Evolutionary conservation across 495 filamentous ascomycete genomes (phyloP).

Genomic region (Daldinia decipiens): DNA sequence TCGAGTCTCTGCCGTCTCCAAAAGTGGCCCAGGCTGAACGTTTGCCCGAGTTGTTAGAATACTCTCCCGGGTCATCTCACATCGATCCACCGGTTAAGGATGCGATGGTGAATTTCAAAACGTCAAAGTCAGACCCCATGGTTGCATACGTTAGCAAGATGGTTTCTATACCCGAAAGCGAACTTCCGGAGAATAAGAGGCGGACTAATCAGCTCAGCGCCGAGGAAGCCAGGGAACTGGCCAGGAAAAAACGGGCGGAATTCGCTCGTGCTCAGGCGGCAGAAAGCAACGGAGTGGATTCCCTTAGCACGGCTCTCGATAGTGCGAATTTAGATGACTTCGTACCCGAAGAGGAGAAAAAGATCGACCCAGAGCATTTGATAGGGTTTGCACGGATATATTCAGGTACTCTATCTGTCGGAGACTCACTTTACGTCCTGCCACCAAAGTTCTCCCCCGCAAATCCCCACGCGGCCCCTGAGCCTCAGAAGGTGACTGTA

Average conservation of each 20-base stretch:
- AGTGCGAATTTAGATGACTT: conserved; percentile 59
- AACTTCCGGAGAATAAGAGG: conserved; percentile 82
- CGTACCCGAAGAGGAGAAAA: conserved; percentile 64
- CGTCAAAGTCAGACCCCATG: conserved; percentile 73
- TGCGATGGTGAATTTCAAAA: conserved; percentile 84
- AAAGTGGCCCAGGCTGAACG: conserved; percentile 82
- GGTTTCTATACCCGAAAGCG: conserved; percentile 92
- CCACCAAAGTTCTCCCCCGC: conserved; percentile 91
- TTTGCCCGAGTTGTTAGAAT: conserved; percentile 78
- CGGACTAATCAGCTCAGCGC: conserved; percentile 77
- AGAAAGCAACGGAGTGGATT: conserved; percentile 43
- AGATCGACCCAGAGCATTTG: conserved; percentile 80
- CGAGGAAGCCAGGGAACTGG: conserved; percentile 89
- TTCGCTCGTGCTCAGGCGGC: conserved; percentile 73
- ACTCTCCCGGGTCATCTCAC: conserved; percentile 79
- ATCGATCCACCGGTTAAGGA: conserved; percentile 74
- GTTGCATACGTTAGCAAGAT: conserved; percentile 99
- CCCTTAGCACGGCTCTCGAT: conserved; percentile 48
- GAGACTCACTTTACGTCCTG: conserved; percentile 89
- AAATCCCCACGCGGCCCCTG: conserved; percentile 76
- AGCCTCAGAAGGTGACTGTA: conserved; percentile 84
- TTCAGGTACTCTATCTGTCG: conserved; percentile 88
- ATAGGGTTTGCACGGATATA: conserved; percentile 95
- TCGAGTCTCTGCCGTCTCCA: conserved; percentile 92
- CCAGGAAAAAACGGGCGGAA: conserved; percentile 86